These are phyloP conservation scores for Monosporascus ibericus DNA, from an alignment of 2,329 filamentous ascomycete species.

Conservation along the genomic window DNA sequence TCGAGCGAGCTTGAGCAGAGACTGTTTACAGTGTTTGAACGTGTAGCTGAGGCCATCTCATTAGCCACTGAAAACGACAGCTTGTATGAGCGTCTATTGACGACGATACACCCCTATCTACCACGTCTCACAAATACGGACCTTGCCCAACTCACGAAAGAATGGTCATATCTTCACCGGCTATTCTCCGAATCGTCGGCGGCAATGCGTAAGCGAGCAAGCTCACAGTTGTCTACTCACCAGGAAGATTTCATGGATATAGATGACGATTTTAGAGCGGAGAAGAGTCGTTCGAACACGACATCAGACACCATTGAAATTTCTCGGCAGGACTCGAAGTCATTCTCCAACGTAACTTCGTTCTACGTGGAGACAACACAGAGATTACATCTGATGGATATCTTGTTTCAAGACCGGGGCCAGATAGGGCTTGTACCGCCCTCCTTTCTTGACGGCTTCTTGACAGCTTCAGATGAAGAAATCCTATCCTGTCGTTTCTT, in stretches of 20 bases:
- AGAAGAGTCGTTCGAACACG: slow-evolving; percentile 42
- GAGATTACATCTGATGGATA: slow-evolving; percentile 39
- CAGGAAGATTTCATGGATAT: slow-evolving; percentile 31
- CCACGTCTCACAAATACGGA: slow-evolving; percentile 35
- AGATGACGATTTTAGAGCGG: slow-evolving; percentile 58
- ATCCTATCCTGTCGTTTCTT: slow-evolving; percentile 46
- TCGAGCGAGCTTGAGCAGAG: slow-evolving; percentile 42
- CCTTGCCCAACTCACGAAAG: slow-evolving; percentile 31
- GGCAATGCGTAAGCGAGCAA: slow-evolving; percentile 24
- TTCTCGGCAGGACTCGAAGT: slow-evolving; percentile 38
- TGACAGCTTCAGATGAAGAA: slow-evolving; percentile 45
- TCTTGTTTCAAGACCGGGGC: slow-evolving; percentile 35
- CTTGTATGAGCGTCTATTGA: slow-evolving; percentile 42
- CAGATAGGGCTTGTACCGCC: slow-evolving; percentile 45
- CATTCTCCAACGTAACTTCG: slow-evolving; percentile 35
- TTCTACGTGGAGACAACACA: slow-evolving; percentile 43
- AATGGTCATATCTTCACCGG: slow-evolving; percentile 34
- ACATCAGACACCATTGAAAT: slow-evolving; percentile 32
- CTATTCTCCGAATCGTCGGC: slow-evolving; percentile 36
- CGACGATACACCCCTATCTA: slow-evolving; percentile 38
- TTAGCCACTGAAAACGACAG: slow-evolving; percentile 38
- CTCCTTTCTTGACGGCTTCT: slow-evolving; percentile 42
- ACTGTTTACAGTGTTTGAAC: slow-evolving; percentile 35
- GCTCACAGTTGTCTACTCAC: slow-evolving; percentile 23
- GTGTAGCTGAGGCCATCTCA: slow-evolving; percentile 33